A percentile compares a stretch with the other conserved stretches of the same genome.
Conservation (phyloP, 2,329 filamentous ascomycete species). For the Fusarium coffeatum region DNA sequence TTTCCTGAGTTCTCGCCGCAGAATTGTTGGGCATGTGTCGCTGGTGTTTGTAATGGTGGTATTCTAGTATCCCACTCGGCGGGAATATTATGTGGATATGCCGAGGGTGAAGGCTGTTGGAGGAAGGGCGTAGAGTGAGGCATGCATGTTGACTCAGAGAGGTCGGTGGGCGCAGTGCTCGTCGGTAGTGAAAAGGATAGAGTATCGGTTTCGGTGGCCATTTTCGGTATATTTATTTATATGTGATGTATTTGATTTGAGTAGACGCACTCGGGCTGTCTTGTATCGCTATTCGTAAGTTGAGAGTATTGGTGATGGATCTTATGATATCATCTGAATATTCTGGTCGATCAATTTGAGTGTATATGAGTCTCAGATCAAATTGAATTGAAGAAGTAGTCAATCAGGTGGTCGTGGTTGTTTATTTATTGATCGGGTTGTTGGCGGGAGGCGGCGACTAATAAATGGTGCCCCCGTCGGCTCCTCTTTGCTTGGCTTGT, state of each 20-base stretch:
- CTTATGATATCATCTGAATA: conserved; percentile 33
- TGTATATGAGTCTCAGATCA: background rate
- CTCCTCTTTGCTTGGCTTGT: conserved; percentile 26
- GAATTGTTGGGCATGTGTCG: conserved; percentile 25
- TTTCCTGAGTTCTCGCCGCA: conserved; percentile 17
- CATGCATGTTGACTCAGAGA: conserved; percentile 47
- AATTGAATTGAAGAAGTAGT: background rate
- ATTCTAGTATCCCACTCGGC: conserved; percentile 50
- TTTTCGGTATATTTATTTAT: conserved; percentile 21
- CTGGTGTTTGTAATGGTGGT: conserved; percentile 29
- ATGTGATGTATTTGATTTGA: background rate
- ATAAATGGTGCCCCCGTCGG: conserved; percentile 26
- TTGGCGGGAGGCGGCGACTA: conserved; percentile 25
- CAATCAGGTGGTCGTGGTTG: background rate
- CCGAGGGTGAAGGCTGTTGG: conserved; percentile 27
- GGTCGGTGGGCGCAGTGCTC: conserved; percentile 49
- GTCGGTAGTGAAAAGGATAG: conserved; percentile 49
- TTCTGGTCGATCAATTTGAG: background rate
- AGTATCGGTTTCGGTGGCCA: conserved; percentile 51
- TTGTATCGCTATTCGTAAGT: conserved; percentile 1
- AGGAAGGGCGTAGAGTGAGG: conserved; percentile 32
- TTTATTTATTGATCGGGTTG: background rate
- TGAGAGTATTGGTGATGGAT: background rate
- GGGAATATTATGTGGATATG: conserved; percentile 29
- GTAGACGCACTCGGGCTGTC: conserved; percentile 24